Conservation (phyloP, 1,284 basidiomycete genomes). For the Mycena citricolor region DNA sequence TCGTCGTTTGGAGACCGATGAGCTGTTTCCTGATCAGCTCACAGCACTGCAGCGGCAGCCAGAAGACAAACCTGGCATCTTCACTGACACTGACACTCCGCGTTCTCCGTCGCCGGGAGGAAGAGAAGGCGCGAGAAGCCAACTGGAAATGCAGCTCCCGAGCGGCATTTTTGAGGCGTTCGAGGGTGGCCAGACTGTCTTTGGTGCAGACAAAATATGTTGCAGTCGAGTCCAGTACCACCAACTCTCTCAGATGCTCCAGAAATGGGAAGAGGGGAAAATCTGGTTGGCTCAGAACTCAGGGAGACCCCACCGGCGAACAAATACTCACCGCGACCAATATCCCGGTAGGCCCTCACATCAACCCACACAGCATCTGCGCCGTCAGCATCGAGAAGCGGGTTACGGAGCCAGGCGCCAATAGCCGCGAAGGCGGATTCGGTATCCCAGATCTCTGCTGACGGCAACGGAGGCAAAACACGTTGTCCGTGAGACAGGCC, state of each 20-base stretch:
- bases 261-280: conserved; percentile 55
- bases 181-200: conserved; percentile 32
- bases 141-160: not conserved
- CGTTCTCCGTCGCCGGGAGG: not conserved
- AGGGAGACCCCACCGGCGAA: conserved; percentile 9
- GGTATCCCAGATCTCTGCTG: conserved; percentile 31
- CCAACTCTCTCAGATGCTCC: conserved; percentile 46
- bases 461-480: conserved; percentile 21
- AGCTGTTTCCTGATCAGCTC: conserved; percentile 2
- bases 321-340: conserved; percentile 46
- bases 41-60: not conserved
- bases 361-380: conserved; percentile 42
- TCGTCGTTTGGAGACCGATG: conserved; percentile 37
- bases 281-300: conserved; percentile 34
- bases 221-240: conserved; percentile 33
- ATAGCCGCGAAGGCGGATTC: conserved; percentile 42
- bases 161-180: conserved; percentile 1
- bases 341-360: conserved; percentile 48
- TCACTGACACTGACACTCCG: not conserved
- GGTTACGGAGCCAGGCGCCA: conserved; percentile 41
- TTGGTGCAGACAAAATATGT: conserved; percentile 33
- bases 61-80: conserved; percentile 7
- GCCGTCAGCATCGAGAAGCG: conserved; percentile 28
- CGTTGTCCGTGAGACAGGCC: conserved; percentile 25
- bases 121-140: not conserved